A percentile compares a stretch with the other conserved stretches of the same genome.
Evolutionary conservation across 441 rosid species (phyloP).

Genomic region (Populus trichocarpa): DNA sequence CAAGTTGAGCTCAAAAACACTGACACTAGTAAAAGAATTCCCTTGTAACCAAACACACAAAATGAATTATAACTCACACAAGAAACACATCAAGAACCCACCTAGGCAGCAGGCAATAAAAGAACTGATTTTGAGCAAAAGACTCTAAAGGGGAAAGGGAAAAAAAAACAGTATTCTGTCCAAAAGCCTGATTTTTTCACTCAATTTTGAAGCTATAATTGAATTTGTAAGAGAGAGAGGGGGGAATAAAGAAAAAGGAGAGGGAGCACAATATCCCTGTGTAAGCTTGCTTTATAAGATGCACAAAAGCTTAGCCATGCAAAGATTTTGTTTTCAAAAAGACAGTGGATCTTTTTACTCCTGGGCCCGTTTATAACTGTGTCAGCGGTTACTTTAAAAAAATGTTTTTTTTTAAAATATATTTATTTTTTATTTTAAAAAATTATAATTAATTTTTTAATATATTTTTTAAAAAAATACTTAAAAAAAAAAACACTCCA

Average conservation of each 20-base stretch:
- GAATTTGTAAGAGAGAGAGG: not conserved
- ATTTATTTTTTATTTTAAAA: too few relatives aligned
- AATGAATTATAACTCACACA: not conserved
- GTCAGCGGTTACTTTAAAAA: too few relatives aligned
- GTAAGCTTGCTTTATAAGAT: slow-evolving; percentile 57
- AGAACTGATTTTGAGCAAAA: not conserved
- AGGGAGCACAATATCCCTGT: slow-evolving; percentile 57
- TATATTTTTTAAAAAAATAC: too few relatives aligned
- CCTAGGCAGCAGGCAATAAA: not conserved
- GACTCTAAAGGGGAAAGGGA: not conserved
- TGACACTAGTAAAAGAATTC: not conserved
- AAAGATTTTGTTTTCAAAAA: slow-evolving; percentile 22
- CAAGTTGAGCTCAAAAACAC: not conserved
- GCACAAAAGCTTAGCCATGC: slow-evolving; percentile 69
- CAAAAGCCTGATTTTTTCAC: not conserved
- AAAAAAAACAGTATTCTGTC: not conserved
- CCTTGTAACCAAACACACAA: not conserved
- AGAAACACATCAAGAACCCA: not conserved
- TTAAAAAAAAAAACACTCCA: too few relatives aligned
- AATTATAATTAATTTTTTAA: too few relatives aligned
- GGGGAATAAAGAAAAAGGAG: slow-evolving; percentile 12
- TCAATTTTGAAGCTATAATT: not conserved
- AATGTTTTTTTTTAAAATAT: too few relatives aligned
- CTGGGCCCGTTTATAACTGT: too few relatives aligned
- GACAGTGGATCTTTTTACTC: not conserved